These are phyloP conservation scores for Retiboletus fuscus DNA, from an alignment of 1,284 basidiomycete species.

Conservation along the genomic window DNA sequence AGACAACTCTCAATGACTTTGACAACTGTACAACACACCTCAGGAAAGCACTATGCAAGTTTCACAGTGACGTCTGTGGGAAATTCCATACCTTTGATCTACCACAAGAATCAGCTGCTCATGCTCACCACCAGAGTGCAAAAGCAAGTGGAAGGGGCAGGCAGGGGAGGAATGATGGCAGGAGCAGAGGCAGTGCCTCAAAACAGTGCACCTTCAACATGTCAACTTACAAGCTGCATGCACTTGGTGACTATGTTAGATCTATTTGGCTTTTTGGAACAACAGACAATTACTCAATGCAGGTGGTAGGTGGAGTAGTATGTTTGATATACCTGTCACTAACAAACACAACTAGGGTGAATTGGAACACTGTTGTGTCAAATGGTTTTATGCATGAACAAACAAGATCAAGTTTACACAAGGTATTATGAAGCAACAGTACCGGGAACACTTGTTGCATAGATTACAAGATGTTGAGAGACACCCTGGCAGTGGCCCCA, in stretches of 20 bases:
- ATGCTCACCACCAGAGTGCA: background rate
- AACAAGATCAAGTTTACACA: constrained; percentile 45
- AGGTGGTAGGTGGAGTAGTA: constrained; percentile 45
- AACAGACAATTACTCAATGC: constrained; percentile 51
- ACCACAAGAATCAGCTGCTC: constrained; percentile 23
- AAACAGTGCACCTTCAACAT: constrained; percentile 43
- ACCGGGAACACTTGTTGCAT: constrained; percentile 31
- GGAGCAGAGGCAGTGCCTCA: background rate
- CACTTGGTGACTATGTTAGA: constrained; percentile 47
- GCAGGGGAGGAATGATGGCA: background rate
- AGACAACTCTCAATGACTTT: constrained; percentile 41
- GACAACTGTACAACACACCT: constrained; percentile 28
- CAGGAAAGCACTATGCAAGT: background rate
- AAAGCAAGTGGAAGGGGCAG: background rate
- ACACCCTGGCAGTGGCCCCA: background rate
- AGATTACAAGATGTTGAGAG: constrained; percentile 1
- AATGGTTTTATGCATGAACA: constrained; percentile 48
- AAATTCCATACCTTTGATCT: constrained; percentile 19
- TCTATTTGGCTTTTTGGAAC: constrained; percentile 49
- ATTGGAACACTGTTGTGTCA: constrained; percentile 37
- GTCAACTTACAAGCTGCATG: constrained; percentile 50
- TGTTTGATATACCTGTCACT: too few relatives aligned
- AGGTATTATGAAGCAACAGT: constrained; percentile 46
- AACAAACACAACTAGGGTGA: constrained; percentile 26
- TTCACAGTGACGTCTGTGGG: background rate